These are phyloP conservation scores for Phytopythium cucurbitacearum DNA, from an alignment of 352 stramenopile species.

Conservation along the genomic window DNA sequence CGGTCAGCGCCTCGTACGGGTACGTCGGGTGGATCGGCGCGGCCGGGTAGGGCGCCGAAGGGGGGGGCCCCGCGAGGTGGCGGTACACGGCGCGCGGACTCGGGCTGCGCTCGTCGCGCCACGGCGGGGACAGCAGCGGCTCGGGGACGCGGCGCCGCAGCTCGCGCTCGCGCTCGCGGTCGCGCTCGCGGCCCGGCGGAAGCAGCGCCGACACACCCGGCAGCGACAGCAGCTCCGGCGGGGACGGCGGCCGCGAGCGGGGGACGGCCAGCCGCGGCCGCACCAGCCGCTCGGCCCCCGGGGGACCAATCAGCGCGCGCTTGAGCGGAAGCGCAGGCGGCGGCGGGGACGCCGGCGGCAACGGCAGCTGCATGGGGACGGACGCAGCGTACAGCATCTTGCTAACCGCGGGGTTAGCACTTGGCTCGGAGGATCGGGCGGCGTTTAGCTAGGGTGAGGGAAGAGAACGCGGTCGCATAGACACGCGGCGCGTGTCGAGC, in stretches of 20 bases:
- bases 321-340: neutral
- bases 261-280: no score
- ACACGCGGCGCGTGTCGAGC: constrained; percentile 4
- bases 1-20: no score
- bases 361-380: neutral
- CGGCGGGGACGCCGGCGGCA: neutral
- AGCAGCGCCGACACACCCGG: constrained; percentile 3
- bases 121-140: neutral
- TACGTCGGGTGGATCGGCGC: no score
- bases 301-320: no score
- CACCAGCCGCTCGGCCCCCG: no score
- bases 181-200: neutral
- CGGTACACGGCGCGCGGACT: constrained; percentile 4
- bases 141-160: neutral
- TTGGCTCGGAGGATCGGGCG: neutral
- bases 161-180: no score
- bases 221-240: neutral
- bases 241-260: neutral
- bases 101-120: neutral
- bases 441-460: neutral
- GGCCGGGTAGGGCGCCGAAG: no score
- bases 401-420: no score
- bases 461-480: constrained; percentile 2
- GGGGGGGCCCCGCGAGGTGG: neutral
- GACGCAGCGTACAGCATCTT: constrained; percentile 1